phyloP scores from a whole-genome alignment of 176 grass and related monocot species.

The Phyllostachys edulis region DNA sequence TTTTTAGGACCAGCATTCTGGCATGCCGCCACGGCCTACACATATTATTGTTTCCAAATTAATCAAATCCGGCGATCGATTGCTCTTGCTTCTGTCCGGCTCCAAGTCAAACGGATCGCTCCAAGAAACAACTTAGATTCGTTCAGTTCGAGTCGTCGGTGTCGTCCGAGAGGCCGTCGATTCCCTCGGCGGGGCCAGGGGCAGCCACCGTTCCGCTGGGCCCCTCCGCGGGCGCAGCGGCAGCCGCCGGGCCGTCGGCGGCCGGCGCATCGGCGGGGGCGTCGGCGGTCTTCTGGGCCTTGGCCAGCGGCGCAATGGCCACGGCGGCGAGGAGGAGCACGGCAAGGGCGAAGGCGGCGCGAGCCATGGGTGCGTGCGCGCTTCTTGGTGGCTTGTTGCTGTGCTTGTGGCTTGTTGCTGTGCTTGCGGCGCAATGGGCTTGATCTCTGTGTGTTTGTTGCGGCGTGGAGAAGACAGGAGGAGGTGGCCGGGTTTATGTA shows the following conservation, averaged over 20 bases:
- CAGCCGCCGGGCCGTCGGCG: background rate
- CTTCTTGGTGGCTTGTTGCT: background rate
- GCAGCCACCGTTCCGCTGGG: conserved; percentile 28
- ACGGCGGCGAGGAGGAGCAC: conserved; percentile 26
- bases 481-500: background rate
- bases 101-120: background rate
- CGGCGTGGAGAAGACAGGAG: background rate
- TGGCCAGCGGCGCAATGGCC: conserved; percentile 18
- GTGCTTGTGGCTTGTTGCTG: background rate
- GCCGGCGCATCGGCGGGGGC: conserved; percentile 17
- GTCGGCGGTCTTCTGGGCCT: conserved; percentile 13
- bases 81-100: background rate
- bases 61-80: background rate
- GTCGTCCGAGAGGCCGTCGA: conserved; percentile 45
- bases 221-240: background rate
- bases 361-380: conserved; percentile 21
- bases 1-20: background rate
- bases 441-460: background rate
- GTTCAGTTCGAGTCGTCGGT: conserved; percentile 25
- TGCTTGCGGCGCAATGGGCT: too few species aligned
- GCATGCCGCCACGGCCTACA: background rate
- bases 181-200: conserved; percentile 44
- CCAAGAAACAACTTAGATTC: background rate
- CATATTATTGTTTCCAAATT: background rate
- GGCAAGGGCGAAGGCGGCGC: background rate